Percentiles rank a stretch among this genome's conserved stretches.
Conservation (phyloP, 257 asterid genomes). For the Lithospermum erythrorhizon region DNA sequence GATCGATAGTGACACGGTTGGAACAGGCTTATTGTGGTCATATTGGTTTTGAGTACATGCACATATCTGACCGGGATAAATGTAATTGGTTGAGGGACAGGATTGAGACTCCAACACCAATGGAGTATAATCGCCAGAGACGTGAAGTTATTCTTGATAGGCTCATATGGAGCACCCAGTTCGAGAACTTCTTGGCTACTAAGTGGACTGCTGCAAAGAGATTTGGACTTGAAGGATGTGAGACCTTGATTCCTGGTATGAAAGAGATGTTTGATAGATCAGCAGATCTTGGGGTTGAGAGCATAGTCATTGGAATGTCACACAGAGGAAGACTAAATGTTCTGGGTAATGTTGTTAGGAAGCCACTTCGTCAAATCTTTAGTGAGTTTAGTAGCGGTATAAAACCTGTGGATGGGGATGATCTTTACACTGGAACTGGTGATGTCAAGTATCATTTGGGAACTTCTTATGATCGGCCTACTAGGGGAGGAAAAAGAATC, state of each 20-base stretch:
- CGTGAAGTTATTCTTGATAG: constrained; percentile 27
- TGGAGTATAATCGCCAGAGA: constrained; percentile 19
- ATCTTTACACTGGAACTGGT: constrained; percentile 20
- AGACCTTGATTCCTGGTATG: constrained; percentile 30
- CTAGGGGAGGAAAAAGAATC: constrained; percentile 21
- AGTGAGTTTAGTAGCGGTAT: constrained; percentile 24
- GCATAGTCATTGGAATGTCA: constrained; percentile 29
- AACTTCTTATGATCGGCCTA: constrained; percentile 21
- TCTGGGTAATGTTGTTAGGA: constrained; percentile 22
- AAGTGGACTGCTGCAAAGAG: constrained; percentile 29
- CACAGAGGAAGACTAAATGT: constrained; percentile 28
- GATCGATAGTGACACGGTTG: constrained; percentile 19
- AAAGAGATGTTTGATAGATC: constrained; percentile 27
- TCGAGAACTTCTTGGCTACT: constrained; percentile 28
- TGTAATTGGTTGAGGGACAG: constrained; percentile 25
- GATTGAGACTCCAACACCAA: constrained; percentile 22
- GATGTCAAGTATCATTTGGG: constrained; percentile 31
- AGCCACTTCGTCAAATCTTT: constrained; percentile 24
- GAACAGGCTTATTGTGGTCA: constrained; percentile 28
- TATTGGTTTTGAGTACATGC: constrained; percentile 28
- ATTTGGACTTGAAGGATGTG: constrained; percentile 29
- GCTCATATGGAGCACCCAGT: constrained; percentile 23
- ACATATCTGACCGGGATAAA: constrained; percentile 25
- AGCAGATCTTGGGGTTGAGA: constrained; percentile 28
- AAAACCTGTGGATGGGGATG: constrained; percentile 20